A percentile compares a stretch with the other conserved stretches of the same genome.
Evolutionary conservation across 1,284 basidiomycete species (phyloP).

Genomic region (Apiotrichum laibachii): DNA sequence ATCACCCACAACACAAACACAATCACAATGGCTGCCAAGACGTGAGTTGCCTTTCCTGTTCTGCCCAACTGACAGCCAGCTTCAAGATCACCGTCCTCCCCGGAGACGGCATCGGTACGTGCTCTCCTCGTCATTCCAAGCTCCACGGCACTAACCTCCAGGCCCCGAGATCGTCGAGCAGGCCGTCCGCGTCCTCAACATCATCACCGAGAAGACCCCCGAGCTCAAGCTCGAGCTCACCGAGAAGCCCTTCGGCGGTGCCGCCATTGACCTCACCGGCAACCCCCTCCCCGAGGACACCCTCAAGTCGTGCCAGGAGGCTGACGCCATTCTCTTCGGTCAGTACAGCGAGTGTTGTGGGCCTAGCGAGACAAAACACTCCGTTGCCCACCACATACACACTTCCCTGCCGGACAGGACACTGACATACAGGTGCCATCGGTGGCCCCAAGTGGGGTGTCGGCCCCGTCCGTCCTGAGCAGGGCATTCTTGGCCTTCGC

Average conservation of each 20-base stretch:
- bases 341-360: constrained; percentile 25
- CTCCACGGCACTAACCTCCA: constrained; percentile 44
- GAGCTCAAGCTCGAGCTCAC: constrained; percentile 69
- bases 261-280: constrained; percentile 83
- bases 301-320: constrained; percentile 77
- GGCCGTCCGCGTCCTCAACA: constrained; percentile 79
- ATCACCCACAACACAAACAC: background rate
- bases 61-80: constrained; percentile 22
- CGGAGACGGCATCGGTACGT: constrained; percentile 92
- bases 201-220: constrained; percentile 63
- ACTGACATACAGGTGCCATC: constrained; percentile 8
- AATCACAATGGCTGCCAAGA: constrained; percentile 22
- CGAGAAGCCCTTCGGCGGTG: constrained; percentile 82
- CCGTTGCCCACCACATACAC: no score
- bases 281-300: constrained; percentile 83
- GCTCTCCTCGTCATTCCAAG: background rate
- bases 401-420: no score
- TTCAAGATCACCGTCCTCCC: constrained; percentile 85
- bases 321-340: constrained; percentile 93
- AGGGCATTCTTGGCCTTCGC: constrained; percentile 84
- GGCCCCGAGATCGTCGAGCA: constrained; percentile 92
- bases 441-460: constrained; percentile 88
- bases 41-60: constrained; percentile 9
- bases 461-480: constrained; percentile 89
- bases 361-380: no score